phyloP scores from a whole-genome alignment of 129 eudicot genomes.

The Escallonia herrerae region DNA sequence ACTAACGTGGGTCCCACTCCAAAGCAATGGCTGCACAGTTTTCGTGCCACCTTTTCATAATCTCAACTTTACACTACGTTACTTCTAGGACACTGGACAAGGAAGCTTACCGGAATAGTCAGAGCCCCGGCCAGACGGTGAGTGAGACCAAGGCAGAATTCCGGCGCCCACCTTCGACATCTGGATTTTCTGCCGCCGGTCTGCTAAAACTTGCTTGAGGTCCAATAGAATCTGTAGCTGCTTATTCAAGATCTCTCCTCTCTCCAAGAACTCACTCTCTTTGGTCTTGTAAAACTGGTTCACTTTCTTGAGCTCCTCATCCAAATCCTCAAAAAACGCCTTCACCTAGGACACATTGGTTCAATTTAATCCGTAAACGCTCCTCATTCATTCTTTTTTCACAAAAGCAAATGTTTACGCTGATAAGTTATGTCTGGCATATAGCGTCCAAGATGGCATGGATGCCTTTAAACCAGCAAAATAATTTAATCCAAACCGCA shows the following conservation, averaged over 20 bases:
- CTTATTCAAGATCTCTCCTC: constrained; percentile 65
- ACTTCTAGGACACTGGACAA: too few relatives aligned
- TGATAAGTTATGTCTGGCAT: too few relatives aligned
- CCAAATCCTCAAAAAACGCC: constrained; percentile 60
- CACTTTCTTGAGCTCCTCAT: constrained; percentile 76
- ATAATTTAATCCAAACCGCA: too few relatives aligned
- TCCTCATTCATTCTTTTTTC: too few relatives aligned
- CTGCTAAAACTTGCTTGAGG: constrained; percentile 44
- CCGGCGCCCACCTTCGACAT: constrained; percentile 33
- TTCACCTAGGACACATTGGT: constrained; percentile 33
- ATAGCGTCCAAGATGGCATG: too few relatives aligned
- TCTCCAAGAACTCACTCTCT: constrained; percentile 70
- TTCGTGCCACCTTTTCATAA: too few relatives aligned
- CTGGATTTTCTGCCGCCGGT: constrained; percentile 41
- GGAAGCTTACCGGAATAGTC: constrained; percentile 51
- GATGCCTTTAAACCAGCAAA: too few relatives aligned
- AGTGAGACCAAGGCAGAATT: constrained; percentile 47
- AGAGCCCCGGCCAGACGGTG: constrained; percentile 46
- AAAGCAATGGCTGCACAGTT: too few relatives aligned
- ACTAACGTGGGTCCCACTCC: too few relatives aligned
- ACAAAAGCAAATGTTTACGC: too few relatives aligned
- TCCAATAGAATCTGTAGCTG: constrained; percentile 70
- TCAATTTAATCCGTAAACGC: too few relatives aligned
- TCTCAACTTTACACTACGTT: too few relatives aligned
- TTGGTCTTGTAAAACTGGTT: constrained; percentile 63